Evolutionary conservation across 1,139 yeast species (phyloP).

Genomic region (Zygotorulaspora mrakii): DNA sequence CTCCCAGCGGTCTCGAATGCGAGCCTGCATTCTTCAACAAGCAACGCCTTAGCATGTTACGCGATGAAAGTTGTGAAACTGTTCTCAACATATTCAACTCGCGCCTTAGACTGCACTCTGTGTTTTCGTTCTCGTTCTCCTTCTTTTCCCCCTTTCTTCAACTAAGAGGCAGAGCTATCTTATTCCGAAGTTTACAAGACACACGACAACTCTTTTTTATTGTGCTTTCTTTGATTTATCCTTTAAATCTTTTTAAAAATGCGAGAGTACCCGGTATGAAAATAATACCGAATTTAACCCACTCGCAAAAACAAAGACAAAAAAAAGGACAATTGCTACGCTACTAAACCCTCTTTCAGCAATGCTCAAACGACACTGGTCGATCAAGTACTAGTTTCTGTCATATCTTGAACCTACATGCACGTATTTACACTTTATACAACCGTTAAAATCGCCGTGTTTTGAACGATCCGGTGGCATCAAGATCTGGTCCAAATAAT

Average conservation of each 20-base stretch:
- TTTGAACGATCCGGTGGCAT: neutral
- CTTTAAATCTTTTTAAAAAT: neutral
- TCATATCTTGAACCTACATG: too few species aligned
- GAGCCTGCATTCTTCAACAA: neutral
- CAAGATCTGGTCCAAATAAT: neutral
- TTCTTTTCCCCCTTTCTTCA: too few species aligned
- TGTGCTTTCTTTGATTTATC: neutral
- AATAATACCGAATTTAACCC: neutral
- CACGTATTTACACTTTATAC: too few species aligned
- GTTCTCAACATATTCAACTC: conserved; percentile 15
- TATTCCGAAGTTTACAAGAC: too few species aligned
- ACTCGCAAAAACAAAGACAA: neutral
- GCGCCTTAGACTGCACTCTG: too few species aligned
- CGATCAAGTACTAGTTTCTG: too few species aligned
- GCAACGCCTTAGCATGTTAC: conserved; percentile 3
- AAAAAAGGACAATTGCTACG: neutral
- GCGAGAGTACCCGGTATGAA: neutral
- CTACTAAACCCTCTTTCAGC: too few species aligned
- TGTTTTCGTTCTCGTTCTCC: neutral
- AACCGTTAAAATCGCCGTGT: neutral
- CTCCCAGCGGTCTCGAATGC: neutral
- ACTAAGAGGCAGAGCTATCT: too few species aligned
- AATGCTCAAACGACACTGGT: too few species aligned
- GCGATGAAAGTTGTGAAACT: conserved; percentile 8
- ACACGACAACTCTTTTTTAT: neutral